A percentile compares a stretch with the other conserved stretches of the same genome.
These are phyloP conservation scores for Quercus lobata DNA, from an alignment of 331 rosid genomes.

Conservation along the genomic window DNA sequence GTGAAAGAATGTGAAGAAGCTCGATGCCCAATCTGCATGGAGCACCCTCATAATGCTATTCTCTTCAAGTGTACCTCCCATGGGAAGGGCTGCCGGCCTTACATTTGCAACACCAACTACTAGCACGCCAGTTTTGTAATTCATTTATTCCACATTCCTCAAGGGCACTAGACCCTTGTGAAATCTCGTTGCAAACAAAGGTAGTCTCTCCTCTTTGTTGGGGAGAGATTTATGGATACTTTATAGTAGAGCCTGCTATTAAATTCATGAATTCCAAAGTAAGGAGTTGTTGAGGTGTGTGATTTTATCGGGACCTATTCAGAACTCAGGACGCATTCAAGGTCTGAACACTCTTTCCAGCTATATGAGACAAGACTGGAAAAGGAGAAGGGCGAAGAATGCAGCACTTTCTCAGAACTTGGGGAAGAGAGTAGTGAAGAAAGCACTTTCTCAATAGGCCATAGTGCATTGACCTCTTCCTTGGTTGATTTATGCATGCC, in stretches of 20 bases:
- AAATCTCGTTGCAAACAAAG: not conserved
- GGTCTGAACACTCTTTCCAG: constrained; percentile 55
- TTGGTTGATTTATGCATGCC: too few species aligned
- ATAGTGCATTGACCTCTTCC: too few species aligned
- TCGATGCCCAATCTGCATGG: constrained; percentile 80
- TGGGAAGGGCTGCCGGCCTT: constrained; percentile 65
- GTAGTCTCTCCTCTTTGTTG: not conserved
- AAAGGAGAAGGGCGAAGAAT: too few species aligned
- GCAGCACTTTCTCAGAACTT: too few species aligned
- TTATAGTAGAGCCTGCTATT: constrained; percentile 59
- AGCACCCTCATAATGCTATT: constrained; percentile 67
- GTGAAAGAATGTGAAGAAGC: constrained; percentile 68
- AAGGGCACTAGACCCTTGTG: not conserved
- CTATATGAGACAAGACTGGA: too few species aligned
- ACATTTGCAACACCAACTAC: constrained; percentile 76
- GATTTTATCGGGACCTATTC: constrained; percentile 59
- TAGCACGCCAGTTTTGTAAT: constrained; percentile 56
- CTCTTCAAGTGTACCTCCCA: constrained; percentile 68
- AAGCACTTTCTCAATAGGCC: too few species aligned
- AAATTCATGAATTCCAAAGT: constrained; percentile 53
- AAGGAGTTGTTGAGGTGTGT: constrained; percentile 72
- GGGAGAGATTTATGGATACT: constrained; percentile 36
- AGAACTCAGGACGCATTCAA: constrained; percentile 73
- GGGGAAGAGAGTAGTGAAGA: too few species aligned
- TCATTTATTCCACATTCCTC: not conserved